Evolutionary conservation across 2,329 filamentous ascomycete species (phyloP), one percentile per base, ranked within the genome.

Genomic region (Calonectria montana): DNA sequence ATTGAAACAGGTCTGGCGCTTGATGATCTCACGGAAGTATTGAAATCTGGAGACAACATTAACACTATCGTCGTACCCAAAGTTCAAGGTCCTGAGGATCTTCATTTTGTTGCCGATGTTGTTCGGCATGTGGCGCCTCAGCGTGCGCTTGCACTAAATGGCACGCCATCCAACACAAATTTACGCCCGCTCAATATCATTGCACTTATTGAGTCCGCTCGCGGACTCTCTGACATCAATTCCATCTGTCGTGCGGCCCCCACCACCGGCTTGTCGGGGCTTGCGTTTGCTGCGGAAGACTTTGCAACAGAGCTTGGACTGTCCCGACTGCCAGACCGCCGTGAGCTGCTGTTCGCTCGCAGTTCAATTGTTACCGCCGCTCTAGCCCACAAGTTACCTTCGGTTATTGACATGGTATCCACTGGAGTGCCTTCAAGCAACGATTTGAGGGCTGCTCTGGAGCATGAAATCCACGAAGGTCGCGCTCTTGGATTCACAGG

Each of bases 401-500:
- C 55, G 4, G 45, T 68, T 15, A 62, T 68, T 13, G 66, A 68
- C 31, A 18, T 68, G 13, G 66, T 68, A 8, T 63, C 55, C 3
- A 45, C 45, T 5, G 57, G 37, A 5, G 55, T 69, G 10, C 65
- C 41, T 1, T 61, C 41, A 37, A 47, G 29, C 23, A 47, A 59
- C n/a, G 59, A 37, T 37, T 67, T 39, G 23, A 45, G 21, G 41
- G n/a, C 39, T 4, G 59, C 37, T 27, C 21, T 69, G 9, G 69
- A 61, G 31, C 29, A 65, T 10, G 64, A 73, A 3, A 21, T 48
- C 10, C 62, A 18, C 0, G 67, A 71, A 35, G 63, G 67, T 9
- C 64, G 59, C 23, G 66, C 66, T 31, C 35, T 73, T 31, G 71
- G 71, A 0, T 73, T 73, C 31, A 73, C 67, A 0, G 71, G 68